These are phyloP conservation scores for Pseudomonodictys pantanalensis DNA, from an alignment of 495 filamentous ascomycete genomes.

Conservation along the genomic window DNA sequence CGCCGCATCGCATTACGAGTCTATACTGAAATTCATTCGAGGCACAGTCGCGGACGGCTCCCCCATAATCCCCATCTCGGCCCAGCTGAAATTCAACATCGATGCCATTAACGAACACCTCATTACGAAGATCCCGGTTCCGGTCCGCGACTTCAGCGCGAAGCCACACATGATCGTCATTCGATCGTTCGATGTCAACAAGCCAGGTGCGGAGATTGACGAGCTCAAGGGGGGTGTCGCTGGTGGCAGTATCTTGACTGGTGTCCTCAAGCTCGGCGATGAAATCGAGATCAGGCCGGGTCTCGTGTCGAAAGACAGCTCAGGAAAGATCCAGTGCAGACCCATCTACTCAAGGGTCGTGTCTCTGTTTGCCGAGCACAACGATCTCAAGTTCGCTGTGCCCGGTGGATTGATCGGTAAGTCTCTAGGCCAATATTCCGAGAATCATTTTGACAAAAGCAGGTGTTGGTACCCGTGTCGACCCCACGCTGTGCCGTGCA, in stretches of 20 bases:
- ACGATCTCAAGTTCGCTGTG: conserved; percentile 95
- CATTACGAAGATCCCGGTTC: conserved; percentile 88
- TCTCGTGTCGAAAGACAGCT: conserved; percentile 89
- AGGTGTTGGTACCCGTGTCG: conserved; percentile 93
- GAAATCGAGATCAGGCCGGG: conserved; percentile 98
- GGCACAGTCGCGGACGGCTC: conserved; percentile 95
- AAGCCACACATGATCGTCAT: conserved; percentile 98
- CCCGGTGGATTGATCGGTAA: conserved; percentile 84
- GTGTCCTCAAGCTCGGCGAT: conserved; percentile 91
- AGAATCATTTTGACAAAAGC: conserved; percentile 21
- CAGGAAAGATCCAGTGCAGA: conserved; percentile 90
- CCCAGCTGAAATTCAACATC: conserved; percentile 99
- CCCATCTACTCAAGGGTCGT: conserved; percentile 95
- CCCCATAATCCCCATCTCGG: conserved; percentile 96
- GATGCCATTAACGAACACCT: conserved; percentile 95
- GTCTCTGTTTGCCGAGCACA: conserved; percentile 93
- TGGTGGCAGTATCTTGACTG: conserved; percentile 92
- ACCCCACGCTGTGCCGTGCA: conserved; percentile 94
- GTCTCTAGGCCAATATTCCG: background rate
- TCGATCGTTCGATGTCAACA: conserved; percentile 98
- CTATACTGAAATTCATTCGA: conserved; percentile 94
- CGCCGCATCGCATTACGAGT: conserved; percentile 88
- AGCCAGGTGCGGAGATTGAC: conserved; percentile 98
- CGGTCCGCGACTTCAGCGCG: conserved; percentile 79
- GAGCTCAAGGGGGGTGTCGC: conserved; percentile 98